Evolutionary conservation across 306 rosid genomes (phyloP), one percentile per base, ranked within the genome.

Genomic region (Notholithocarpus densiflorus): DNA sequence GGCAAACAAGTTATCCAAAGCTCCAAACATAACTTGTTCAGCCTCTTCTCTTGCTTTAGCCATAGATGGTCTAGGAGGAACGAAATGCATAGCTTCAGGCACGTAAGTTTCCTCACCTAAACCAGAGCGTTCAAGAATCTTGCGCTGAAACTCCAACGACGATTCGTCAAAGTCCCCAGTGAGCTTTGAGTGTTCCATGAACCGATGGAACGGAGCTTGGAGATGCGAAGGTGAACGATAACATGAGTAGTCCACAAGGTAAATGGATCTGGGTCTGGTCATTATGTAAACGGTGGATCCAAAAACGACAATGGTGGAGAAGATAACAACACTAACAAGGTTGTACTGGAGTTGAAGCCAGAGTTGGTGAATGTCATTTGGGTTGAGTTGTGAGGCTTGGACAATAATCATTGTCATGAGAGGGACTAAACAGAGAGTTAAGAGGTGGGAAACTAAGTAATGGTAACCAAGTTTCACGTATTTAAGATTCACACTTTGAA

Each of bases 101-200:
- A 81, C 71, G 53, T 81, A 88, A 2, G 92, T 92, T 45, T 89
- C 88, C 62, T 88, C 91, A 0, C 94, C 91, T 1, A 92, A 86
- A 4, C 97, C 94, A 13, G 90, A 88, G 40, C 91, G 87, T 32
- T 88, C 89, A 0, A 92, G 80, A 80, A 89, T 88, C 81, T 88
- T 92, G 17, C 77, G 77, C 79, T 92, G 97, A 23, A 92, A 92
- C 8, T 84, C 85, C 0, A 92, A 71, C 0, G 94, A 83, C 5
- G 91, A 82, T 0, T 87, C 84, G 4, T 87, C 81, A 40, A 92
- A 89, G 20, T 80, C 85, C 3, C 91, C 90, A 0, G 78, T 84
- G 51, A 89, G 85, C 26, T 31, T 80, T 0, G 91, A 86, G 40
- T 89, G 97, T 11, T 83, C 70, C 71, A 92, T 77, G 85, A 90